Evolutionary conservation across 2,329 filamentous ascomycete species (phyloP), one percentile per base, ranked within the genome.

Genomic region (Sporothrix brunneoviolacea): DNA sequence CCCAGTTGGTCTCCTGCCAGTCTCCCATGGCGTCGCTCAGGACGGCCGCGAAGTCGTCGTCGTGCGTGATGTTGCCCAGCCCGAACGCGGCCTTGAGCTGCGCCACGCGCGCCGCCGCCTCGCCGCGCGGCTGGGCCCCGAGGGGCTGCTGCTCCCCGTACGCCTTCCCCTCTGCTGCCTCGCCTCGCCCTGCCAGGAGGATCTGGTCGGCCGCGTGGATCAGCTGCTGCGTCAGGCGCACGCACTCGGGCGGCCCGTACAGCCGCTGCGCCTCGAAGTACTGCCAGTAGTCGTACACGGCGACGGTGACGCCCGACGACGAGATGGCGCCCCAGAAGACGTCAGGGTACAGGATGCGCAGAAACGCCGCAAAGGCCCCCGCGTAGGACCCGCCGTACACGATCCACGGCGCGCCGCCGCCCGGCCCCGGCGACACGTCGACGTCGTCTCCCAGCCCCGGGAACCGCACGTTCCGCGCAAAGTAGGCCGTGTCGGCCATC

Each of bases 301-400:
- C 87, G 53, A 80, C 78, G 0, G 86, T 87, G 1, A 93, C 87
- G 1, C 86, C 89, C 0, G 86, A 91, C 0, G 86, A 90, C 0
- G 86, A 84, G 44, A 95, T 91, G 4, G 84, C 79, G 8, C 79
- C 89, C 76, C 79, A 91, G 67, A 86, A 93, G 8, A 84, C 69
- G 28, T 91, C 82, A 0, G 89, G 88, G 63, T 95, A 94, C 15
- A 83, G 63, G 52, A 85, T 82, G 28, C 88, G 81, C 33, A 89
- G 66, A 58, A 95, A 84, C 0, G 89, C 87, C 9, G 82, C 86
- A 57, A 91, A 86, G 0, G 83, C 84, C 3, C 89, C 89, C 0
- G 88, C 86, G 61, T 95, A 95, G 0, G 85, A 90, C 1, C 88
- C 88, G 2, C 89, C 89, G 54, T 94, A 95, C 0, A 81, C 80